These are phyloP conservation scores for Candida tallmaniae DNA, from an alignment of 805 yeast species.

Conservation along the genomic window DNA sequence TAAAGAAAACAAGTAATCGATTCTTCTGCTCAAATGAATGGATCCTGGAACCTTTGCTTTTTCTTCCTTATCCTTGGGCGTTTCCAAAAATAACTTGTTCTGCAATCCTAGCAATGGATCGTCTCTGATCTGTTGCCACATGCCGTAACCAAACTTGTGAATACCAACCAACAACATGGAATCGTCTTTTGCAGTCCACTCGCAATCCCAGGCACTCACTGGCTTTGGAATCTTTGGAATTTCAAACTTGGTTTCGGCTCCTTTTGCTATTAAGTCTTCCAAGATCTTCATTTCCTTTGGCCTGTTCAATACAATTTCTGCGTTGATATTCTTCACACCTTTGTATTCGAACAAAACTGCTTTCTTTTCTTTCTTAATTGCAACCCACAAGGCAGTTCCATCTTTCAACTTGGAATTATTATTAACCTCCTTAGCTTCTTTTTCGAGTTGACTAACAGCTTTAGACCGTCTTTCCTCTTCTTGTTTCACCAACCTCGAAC, in stretches of 20 bases:
- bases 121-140: slow-evolving; percentile 92
- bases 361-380: slow-evolving; percentile 77
- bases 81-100: slow-evolving; percentile 72
- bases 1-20: slow-evolving; percentile 76
- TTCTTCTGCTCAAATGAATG: slow-evolving; percentile 87
- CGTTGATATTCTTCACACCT: slow-evolving; percentile 85
- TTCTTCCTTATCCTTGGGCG: slow-evolving; percentile 15
- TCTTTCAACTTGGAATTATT: slow-evolving; percentile 33
- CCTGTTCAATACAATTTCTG: slow-evolving; percentile 78
- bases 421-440: slow-evolving; percentile 42
- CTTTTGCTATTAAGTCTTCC: slow-evolving; percentile 46
- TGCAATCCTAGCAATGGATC: slow-evolving; percentile 87
- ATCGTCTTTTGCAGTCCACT: slow-evolving; percentile 82
- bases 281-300: slow-evolving; percentile 79
- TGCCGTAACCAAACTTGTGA: slow-evolving; percentile 89
- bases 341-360: slow-evolving; percentile 86
- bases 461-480: slow-evolving; percentile 63
- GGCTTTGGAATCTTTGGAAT: slow-evolving; percentile 65
- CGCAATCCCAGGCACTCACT: slow-evolving; percentile 87
- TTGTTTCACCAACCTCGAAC: slow-evolving; percentile 55
- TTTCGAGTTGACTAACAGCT: slow-evolving; percentile 55
- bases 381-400: slow-evolving; percentile 48
- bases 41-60: slow-evolving; percentile 81
- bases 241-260: slow-evolving; percentile 56
- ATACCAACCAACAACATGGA: slow-evolving; percentile 84